Evolutionary conservation across 257 asterid species (phyloP).

Genomic region (Solanum dulcamara): DNA sequence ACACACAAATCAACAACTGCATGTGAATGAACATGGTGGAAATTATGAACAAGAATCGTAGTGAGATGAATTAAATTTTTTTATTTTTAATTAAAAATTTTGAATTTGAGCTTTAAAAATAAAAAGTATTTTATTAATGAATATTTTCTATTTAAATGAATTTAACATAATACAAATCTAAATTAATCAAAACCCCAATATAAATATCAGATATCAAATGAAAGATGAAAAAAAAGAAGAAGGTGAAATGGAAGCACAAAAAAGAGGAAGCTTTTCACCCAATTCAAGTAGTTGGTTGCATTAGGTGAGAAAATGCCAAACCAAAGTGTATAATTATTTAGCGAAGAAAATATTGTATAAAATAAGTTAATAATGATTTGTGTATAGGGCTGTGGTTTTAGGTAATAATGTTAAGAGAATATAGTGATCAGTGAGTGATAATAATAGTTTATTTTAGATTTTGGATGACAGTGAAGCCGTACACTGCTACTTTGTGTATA

Average conservation of each 20-base stretch:
- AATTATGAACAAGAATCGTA: not conserved
- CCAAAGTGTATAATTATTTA: not conserved
- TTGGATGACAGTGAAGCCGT: not conserved
- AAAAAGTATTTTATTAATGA: not conserved
- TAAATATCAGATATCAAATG: not conserved
- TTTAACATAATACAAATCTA: not conserved
- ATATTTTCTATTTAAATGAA: not conserved
- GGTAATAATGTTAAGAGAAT: not conserved
- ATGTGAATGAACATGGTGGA: not conserved
- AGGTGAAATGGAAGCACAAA: not conserved
- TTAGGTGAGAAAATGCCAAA: not conserved
- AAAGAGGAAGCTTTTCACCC: not conserved
- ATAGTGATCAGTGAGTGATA: not conserved
- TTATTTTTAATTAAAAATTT: accelerated
- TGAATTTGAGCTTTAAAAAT: not conserved
- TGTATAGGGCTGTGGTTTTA: not conserved
- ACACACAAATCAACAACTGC: not conserved
- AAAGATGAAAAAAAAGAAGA: too few relatives aligned
- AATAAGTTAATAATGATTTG: not conserved
- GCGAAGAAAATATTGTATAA: not conserved
- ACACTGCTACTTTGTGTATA: not conserved
- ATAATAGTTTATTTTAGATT: not conserved
- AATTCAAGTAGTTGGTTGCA: not conserved
- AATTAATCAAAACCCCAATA: not conserved
- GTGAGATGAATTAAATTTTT: not conserved